Conservation (phyloP, 1,284 basidiomycete genomes). For the Dichomitus squalens region DNA sequence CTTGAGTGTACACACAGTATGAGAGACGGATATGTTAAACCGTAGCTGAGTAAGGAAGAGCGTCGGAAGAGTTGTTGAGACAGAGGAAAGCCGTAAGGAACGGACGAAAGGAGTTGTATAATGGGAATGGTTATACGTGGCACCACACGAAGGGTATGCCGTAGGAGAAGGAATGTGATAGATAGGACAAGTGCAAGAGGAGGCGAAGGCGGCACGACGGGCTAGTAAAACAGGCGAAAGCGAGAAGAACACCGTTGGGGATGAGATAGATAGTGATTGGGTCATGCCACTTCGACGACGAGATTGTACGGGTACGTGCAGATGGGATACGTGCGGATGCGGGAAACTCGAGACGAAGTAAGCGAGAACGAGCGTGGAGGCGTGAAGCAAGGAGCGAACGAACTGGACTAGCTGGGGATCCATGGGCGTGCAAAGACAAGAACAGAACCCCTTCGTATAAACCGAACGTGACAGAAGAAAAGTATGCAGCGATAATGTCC, state of each 20-base stretch:
- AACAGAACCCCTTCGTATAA: slow-evolving; percentile 18
- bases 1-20: slow-evolving; percentile 6
- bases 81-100: slow-evolving; percentile 1
- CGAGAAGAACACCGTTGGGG: background rate
- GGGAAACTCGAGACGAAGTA: background rate
- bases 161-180: slow-evolving; percentile 5
- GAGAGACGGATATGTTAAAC: slow-evolving; percentile 11
- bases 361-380: background rate
- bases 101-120: background rate
- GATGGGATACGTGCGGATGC: background rate
- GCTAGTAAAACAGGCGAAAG: slow-evolving; percentile 2
- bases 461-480: slow-evolving; percentile 18
- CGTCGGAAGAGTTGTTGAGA: background rate
- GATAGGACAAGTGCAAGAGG: slow-evolving; percentile 3
- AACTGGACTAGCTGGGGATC: background rate
- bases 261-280: slow-evolving; percentile 4
- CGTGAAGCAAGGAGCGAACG: slow-evolving; percentile 6
- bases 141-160: slow-evolving; percentile 1
- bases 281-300: background rate
- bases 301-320: background rate
- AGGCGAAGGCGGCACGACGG: background rate
- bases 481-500: slow-evolving; percentile 27
- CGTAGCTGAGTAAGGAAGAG: background rate
- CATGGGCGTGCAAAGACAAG: slow-evolving; percentile 1
- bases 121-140: slow-evolving; percentile 11